Evolutionary conservation across 2,329 filamentous ascomycete species (phyloP).

Genomic region (Biscogniauxia marginata): DNA sequence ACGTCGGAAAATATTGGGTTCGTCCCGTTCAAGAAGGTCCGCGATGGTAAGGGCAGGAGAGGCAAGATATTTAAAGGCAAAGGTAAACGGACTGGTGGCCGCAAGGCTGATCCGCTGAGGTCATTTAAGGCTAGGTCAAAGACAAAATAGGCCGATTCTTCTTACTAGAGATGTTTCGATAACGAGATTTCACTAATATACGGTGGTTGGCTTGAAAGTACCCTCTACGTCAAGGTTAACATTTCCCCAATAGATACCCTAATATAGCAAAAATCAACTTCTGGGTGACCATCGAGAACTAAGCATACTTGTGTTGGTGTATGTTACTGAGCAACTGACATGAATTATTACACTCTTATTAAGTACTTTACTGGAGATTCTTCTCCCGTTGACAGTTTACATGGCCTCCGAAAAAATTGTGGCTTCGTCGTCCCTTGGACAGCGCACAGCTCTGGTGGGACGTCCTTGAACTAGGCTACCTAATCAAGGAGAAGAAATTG

Average conservation of each 20-base stretch:
- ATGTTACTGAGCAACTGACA: too few species aligned
- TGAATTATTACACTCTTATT: too few species aligned
- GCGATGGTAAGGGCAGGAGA: constrained; percentile 49
- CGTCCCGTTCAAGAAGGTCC: constrained; percentile 62
- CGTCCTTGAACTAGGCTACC: too few species aligned
- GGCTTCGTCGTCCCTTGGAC: too few species aligned
- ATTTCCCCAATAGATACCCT: not conserved
- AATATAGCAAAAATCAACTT: not conserved
- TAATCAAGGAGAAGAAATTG: too few species aligned
- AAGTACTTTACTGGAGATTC: too few species aligned
- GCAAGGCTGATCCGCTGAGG: constrained; percentile 81
- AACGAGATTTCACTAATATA: not conserved
- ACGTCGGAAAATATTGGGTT: constrained; percentile 69
- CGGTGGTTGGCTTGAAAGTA: not conserved
- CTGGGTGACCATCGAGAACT: too few species aligned
- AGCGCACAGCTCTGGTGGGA: too few species aligned
- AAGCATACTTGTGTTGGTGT: too few species aligned
- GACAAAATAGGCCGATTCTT: constrained; percentile 25
- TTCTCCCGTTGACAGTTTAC: too few species aligned
- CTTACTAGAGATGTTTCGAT: not conserved
- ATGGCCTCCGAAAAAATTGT: too few species aligned
- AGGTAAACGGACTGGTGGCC: constrained; percentile 53
- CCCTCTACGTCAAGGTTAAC: not conserved
- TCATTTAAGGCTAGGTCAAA: constrained; percentile 71
- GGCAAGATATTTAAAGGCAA: constrained; percentile 43